Evolutionary conservation across 2,329 filamentous ascomycete genomes (phyloP).

Genomic region (Talaromyces sp.): DNA sequence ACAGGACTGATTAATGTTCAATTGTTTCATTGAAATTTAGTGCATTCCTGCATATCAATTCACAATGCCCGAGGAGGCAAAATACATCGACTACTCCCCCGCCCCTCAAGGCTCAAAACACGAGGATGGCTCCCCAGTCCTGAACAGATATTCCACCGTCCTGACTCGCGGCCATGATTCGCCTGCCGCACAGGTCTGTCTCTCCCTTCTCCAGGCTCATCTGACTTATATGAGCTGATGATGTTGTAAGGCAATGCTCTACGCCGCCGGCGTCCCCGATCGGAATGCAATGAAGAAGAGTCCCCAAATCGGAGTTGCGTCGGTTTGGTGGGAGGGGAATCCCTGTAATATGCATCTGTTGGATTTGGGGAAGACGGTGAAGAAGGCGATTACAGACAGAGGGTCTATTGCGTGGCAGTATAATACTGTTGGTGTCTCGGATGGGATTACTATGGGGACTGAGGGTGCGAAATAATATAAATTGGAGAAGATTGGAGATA

Average conservation of each 20-base stretch:
- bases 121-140: slow-evolving; percentile 58
- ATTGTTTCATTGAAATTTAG: background rate
- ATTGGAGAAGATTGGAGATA: background rate
- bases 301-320: slow-evolving; percentile 86
- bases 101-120: slow-evolving; percentile 52
- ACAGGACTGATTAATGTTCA: background rate
- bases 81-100: slow-evolving; percentile 59
- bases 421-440: slow-evolving; percentile 85
- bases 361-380: slow-evolving; percentile 83
- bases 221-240: background rate
- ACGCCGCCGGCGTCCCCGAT: slow-evolving; percentile 84
- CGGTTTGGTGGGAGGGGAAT: slow-evolving; percentile 97
- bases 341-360: slow-evolving; percentile 82
- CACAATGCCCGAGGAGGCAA: slow-evolving; percentile 44
- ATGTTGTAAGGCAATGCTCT: slow-evolving; percentile 75
- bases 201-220: background rate
- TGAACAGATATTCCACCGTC: slow-evolving; percentile 84
- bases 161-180: slow-evolving; percentile 85
- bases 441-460: slow-evolving; percentile 93
- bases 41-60: background rate
- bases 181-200: slow-evolving; percentile 72
- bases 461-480: slow-evolving; percentile 59
- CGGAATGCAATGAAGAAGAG: slow-evolving; percentile 82
- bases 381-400: slow-evolving; percentile 73
- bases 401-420: slow-evolving; percentile 95